Percentiles rank a stretch among this genome's conserved stretches.
Evolutionary conservation across 2,329 filamentous ascomycete species (phyloP).

Genomic region (Helicocarpus griseus): DNA sequence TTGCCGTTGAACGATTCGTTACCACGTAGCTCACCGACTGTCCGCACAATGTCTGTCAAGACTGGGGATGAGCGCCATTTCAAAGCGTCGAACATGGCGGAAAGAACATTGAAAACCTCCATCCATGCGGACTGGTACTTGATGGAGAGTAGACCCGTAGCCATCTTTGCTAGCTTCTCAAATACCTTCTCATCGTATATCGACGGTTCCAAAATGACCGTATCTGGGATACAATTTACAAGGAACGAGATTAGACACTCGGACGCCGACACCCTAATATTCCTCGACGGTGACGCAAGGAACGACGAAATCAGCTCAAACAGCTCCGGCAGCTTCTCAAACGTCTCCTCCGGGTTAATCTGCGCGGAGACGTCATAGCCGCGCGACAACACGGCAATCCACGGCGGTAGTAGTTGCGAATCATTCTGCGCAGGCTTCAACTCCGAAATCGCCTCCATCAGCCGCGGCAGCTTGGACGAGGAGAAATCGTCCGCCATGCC

Average conservation of each 20-base stretch:
- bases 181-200: slow-evolving; percentile 86
- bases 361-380: slow-evolving; percentile 91
- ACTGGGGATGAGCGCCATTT: slow-evolving; percentile 78
- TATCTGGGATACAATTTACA: slow-evolving; percentile 76
- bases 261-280: slow-evolving; percentile 87
- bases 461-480: slow-evolving; percentile 76
- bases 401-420: slow-evolving; percentile 85
- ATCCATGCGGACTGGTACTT: slow-evolving; percentile 92
- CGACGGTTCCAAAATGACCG: slow-evolving; percentile 76
- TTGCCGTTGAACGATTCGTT: slow-evolving; percentile 87
- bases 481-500: slow-evolving; percentile 82
- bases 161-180: slow-evolving; percentile 63
- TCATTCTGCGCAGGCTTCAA: slow-evolving; percentile 87
- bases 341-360: slow-evolving; percentile 80
- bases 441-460: slow-evolving; percentile 86
- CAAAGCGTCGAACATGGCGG: slow-evolving; percentile 76
- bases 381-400: slow-evolving; percentile 90
- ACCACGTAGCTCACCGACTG: slow-evolving; percentile 74
- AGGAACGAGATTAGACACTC: slow-evolving; percentile 92
- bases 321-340: slow-evolving; percentile 76
- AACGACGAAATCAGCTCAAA: slow-evolving; percentile 74
- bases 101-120: slow-evolving; percentile 84
- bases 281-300: slow-evolving; percentile 76
- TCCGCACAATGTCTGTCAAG: slow-evolving; percentile 63
- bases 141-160: slow-evolving; percentile 68